Conservation (phyloP, 495 filamentous ascomycete species). For the Talaromyces stipitatus region DNA sequence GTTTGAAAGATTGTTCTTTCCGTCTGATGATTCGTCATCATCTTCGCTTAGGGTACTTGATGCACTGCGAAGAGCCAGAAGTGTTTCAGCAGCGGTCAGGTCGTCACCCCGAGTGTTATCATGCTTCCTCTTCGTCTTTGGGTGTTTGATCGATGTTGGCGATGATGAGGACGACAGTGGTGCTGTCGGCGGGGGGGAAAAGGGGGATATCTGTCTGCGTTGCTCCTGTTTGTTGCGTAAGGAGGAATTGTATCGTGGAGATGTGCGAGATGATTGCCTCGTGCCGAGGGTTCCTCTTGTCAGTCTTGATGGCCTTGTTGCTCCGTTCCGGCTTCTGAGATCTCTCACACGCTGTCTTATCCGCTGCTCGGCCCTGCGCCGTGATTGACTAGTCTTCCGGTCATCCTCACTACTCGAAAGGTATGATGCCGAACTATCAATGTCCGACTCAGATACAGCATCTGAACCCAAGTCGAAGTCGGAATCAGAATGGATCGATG, state of each 20-base stretch:
- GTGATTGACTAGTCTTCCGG: not conserved
- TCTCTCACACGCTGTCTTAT: too few relatives aligned
- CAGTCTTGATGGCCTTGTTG: too few relatives aligned
- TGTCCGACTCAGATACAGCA: not conserved
- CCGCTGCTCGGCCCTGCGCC: not conserved
- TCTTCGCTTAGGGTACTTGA: not conserved
- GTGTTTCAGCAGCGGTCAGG: slow-evolving; percentile 1
- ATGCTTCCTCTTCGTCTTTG: not conserved
- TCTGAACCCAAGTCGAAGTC: not conserved
- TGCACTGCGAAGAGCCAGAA: not conserved
- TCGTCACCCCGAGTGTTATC: not conserved
- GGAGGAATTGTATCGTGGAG: not conserved
- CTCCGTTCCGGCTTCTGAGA: too few relatives aligned
- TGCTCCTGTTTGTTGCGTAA: too few relatives aligned
- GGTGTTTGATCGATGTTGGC: not conserved
- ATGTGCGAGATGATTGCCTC: not conserved
- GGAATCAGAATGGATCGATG: not conserved
- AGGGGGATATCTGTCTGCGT: not conserved
- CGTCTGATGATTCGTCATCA: not conserved
- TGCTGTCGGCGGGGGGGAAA: not conserved
- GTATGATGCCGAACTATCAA: not conserved
- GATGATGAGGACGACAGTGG: not conserved
- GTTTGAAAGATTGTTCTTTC: not conserved
- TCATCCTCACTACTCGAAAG: not conserved
- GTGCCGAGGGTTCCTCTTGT: too few relatives aligned